Conservation (phyloP, 768 basidiomycete genomes). For the Leccinum olivaceopallidum region DNA sequence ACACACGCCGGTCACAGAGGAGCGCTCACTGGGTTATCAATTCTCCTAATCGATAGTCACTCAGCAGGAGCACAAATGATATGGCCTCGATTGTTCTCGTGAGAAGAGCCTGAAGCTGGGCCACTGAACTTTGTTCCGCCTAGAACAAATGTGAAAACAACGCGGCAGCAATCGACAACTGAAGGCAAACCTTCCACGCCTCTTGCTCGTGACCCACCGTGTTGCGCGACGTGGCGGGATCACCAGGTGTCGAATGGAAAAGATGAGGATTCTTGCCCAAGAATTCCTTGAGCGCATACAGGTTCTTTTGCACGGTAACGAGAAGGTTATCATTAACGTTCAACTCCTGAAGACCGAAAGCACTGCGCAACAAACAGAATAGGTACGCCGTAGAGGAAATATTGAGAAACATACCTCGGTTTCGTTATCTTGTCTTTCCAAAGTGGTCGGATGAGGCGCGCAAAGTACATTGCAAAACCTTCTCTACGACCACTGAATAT, state of each 20-base stretch:
- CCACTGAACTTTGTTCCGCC: constrained; percentile 83
- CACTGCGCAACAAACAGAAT: constrained; percentile 31
- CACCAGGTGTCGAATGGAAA: constrained; percentile 80
- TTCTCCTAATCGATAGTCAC: constrained; percentile 87
- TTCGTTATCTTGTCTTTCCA: constrained; percentile 84
- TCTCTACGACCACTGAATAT: constrained; percentile 88
- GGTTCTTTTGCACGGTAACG: constrained; percentile 75
- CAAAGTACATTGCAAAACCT: constrained; percentile 84
- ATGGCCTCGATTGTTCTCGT: constrained; percentile 90
- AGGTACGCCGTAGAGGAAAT: neutral
- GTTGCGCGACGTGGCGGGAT: constrained; percentile 55
- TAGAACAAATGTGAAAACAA: constrained; percentile 32
- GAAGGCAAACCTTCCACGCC: constrained; percentile 73
- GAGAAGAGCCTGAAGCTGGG: constrained; percentile 72
- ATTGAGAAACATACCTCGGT: constrained; percentile 45
- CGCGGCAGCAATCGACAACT: neutral
- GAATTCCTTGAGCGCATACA: constrained; percentile 75
- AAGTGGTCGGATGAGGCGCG: constrained; percentile 79
- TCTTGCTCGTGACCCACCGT: constrained; percentile 71
- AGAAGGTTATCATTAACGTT: constrained; percentile 64
- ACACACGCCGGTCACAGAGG: neutral
- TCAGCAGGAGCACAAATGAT: constrained; percentile 88
- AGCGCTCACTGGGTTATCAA: constrained; percentile 72
- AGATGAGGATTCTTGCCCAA: constrained; percentile 80
- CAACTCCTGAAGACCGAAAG: constrained; percentile 51